These are phyloP conservation scores for Trifolium dubium DNA, from an alignment of 306 rosid species.

Conservation along the genomic window DNA sequence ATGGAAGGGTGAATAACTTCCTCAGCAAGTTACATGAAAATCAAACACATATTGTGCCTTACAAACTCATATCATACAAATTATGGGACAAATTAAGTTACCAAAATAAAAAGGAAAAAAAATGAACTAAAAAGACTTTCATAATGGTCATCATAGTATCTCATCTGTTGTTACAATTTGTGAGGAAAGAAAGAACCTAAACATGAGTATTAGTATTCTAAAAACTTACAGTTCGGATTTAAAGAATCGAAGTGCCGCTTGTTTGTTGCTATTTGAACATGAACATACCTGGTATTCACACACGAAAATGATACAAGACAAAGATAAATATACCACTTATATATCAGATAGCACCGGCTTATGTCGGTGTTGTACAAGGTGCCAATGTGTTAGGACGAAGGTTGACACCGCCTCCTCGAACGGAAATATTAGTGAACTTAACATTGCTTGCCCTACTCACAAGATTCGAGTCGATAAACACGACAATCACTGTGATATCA, in stretches of 20 bases:
- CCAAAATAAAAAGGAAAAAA: slow-evolving; percentile 15
- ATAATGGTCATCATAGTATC: slow-evolving; percentile 54
- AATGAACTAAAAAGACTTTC: slow-evolving; percentile 43
- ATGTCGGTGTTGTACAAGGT: slow-evolving; percentile 65
- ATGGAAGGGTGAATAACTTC: neutral
- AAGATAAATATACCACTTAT: slow-evolving; percentile 32
- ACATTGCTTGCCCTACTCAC: slow-evolving; percentile 74
- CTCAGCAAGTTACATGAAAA: slow-evolving; percentile 15
- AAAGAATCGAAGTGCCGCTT: slow-evolving; percentile 74
- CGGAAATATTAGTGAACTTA: slow-evolving; percentile 61
- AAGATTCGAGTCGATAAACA: slow-evolving; percentile 79
- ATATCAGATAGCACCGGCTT: slow-evolving; percentile 61
- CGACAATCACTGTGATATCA: slow-evolving; percentile 91
- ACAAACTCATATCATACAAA: slow-evolving; percentile 41
- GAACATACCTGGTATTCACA: slow-evolving; percentile 71
- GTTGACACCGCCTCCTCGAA: slow-evolving; percentile 87
- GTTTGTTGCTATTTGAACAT: slow-evolving; percentile 60
- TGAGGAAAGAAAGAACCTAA: slow-evolving; percentile 54
- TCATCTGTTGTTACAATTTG: slow-evolving; percentile 47
- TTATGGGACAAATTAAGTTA: slow-evolving; percentile 21
- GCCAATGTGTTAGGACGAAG: slow-evolving; percentile 74
- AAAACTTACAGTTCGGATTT: slow-evolving; percentile 70
- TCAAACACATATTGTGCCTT: slow-evolving; percentile 25
- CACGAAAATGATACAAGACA: slow-evolving; percentile 62
- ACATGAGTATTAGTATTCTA: slow-evolving; percentile 66